Evolutionary conservation across 441 rosid genomes (phyloP).

Genomic region (Erysimum cheiri): DNA sequence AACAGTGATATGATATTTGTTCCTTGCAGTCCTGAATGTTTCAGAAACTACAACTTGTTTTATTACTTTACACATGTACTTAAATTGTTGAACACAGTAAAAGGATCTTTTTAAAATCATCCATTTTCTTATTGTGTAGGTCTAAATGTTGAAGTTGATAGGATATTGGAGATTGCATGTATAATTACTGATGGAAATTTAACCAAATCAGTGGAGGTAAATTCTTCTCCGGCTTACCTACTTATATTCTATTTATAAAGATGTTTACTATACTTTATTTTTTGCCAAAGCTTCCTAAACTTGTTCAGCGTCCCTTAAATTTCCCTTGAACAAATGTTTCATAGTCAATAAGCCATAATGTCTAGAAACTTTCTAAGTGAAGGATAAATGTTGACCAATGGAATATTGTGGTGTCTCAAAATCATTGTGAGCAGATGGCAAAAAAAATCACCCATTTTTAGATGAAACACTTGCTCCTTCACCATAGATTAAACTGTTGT

Average conservation of each 20-base stretch:
- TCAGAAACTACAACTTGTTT: no score
- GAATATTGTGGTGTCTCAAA: neutral
- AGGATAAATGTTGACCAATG: neutral
- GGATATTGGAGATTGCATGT: conserved; percentile 95
- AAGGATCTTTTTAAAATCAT: no score
- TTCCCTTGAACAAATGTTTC: no score
- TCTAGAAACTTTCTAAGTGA: neutral
- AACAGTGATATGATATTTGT: no score
- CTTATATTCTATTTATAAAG: conserved; percentile 5
- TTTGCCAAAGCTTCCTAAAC: neutral
- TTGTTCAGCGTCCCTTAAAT: no score
- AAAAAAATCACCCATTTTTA: conserved; percentile 8
- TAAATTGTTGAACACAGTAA: no score
- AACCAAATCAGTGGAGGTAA: conserved; percentile 79
- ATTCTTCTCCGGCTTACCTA: conserved; percentile 27
- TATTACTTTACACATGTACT: no score
- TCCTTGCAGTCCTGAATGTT: no score
- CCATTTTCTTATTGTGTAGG: no score
- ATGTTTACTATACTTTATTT: neutral
- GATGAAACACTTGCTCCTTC: neutral
- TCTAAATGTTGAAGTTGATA: conserved; percentile 52
- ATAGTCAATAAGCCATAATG: neutral
- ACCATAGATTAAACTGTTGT: neutral
- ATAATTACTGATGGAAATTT: conserved; percentile 83
- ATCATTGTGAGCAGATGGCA: neutral